These are phyloP conservation scores for Bryopsis sp. DNA, from an alignment of 139 green algal species.

Conservation along the genomic window DNA sequence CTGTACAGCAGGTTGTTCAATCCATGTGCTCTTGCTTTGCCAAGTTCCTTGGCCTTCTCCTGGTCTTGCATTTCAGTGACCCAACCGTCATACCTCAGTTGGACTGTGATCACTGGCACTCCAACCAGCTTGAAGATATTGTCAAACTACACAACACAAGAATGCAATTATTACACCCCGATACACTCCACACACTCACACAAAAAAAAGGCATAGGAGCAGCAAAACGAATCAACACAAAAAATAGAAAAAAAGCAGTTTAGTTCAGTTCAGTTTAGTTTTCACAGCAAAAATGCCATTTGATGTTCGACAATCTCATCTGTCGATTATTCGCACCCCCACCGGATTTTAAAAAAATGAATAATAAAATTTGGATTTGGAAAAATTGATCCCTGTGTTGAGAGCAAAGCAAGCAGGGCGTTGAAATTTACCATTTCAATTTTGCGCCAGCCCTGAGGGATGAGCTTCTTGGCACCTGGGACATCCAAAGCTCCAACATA, in stretches of 20 bases:
- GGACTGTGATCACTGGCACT: slow-evolving; percentile 95
- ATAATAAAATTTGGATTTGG: too few relatives aligned
- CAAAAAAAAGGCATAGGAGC: not conserved
- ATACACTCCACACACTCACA: too few relatives aligned
- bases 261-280: too few relatives aligned
- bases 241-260: not conserved
- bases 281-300: too few relatives aligned
- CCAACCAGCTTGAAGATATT: slow-evolving; percentile 84
- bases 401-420: not conserved
- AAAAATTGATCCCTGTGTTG: too few relatives aligned
- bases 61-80: slow-evolving; percentile 84
- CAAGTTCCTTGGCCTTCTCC: slow-evolving; percentile 27
- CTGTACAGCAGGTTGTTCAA: slow-evolving; percentile 94
- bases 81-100: slow-evolving; percentile 94
- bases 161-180: too few relatives aligned
- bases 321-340: too few relatives aligned
- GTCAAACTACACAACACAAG: slow-evolving; percentile 82
- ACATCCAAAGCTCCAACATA: slow-evolving; percentile 94
- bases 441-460: slow-evolving; percentile 42
- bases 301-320: too few relatives aligned
- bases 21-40: slow-evolving; percentile 29
- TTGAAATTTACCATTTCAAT: slow-evolving; percentile 6
- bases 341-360: too few relatives aligned
- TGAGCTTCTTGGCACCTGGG: slow-evolving; percentile 79
- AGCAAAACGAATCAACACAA: not conserved